A percentile compares a stretch with the other conserved stretches of the same genome.
These are phyloP conservation scores for Colletotrichum sp. DNA, from an alignment of 2,329 filamentous ascomycete genomes.

Conservation along the genomic window DNA sequence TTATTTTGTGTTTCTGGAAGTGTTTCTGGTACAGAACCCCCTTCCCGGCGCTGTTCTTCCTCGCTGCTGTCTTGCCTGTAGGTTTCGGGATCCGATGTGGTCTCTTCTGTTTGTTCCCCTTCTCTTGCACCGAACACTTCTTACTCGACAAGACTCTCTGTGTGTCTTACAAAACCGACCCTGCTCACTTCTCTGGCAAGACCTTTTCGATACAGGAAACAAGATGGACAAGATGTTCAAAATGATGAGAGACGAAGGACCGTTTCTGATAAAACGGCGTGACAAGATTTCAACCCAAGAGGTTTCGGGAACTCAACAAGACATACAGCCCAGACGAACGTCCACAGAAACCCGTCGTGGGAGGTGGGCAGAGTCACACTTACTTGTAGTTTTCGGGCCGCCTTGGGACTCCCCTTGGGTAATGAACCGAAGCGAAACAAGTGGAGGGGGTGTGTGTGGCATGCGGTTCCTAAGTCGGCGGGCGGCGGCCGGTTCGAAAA, in stretches of 20 bases:
- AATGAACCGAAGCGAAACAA: neutral
- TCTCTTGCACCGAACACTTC: neutral
- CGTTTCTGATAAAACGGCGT: neutral
- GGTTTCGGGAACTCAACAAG: neutral
- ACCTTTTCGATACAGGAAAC: neutral
- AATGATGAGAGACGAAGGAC: neutral
- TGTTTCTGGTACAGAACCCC: neutral
- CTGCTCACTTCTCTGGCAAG: neutral
- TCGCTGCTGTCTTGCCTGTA: neutral
- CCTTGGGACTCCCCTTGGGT: neutral
- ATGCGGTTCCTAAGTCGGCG: neutral
- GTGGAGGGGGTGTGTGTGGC: neutral
- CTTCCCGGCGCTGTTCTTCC: neutral
- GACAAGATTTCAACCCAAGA: neutral
- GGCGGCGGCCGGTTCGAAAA: neutral
- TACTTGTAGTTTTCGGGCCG: slow-evolving; percentile 5
- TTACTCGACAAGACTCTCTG: neutral
- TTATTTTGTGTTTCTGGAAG: neutral
- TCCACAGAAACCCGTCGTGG: neutral
- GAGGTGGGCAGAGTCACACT: neutral
- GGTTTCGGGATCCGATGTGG: neutral
- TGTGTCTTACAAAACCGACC: neutral
- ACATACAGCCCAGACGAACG: neutral
- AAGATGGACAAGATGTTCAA: neutral
- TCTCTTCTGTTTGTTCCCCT: neutral